phyloP scores from a whole-genome alignment of 1,284 basidiomycete genomes.

The Trichosporon asahii region DNA sequence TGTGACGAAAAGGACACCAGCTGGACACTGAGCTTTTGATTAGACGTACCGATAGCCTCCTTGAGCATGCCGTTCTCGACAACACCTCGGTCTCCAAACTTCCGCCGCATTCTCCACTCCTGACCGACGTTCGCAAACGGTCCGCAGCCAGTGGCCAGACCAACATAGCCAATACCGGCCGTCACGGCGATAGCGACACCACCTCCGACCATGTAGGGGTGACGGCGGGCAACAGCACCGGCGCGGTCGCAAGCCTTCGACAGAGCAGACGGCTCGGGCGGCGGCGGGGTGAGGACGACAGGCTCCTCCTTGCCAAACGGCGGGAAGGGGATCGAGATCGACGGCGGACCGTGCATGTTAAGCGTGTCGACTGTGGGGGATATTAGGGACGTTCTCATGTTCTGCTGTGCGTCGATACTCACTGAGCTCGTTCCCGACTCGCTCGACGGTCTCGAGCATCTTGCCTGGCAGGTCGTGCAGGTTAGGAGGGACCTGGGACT shows the following conservation, averaged over 20 bases:
- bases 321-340: slow-evolving; percentile 49
- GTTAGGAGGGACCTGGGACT: slow-evolving; percentile 46
- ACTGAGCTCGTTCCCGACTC: slow-evolving; percentile 48
- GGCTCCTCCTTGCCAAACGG: slow-evolving; percentile 42
- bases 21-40: not conserved
- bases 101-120: slow-evolving; percentile 22
- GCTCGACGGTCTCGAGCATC: slow-evolving; percentile 48
- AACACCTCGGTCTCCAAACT: slow-evolving; percentile 35
- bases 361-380: slow-evolving; percentile 46
- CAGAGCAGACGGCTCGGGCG: slow-evolving; percentile 26
- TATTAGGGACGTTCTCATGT: not conserved
- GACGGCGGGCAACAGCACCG: slow-evolving; percentile 15
- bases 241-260: slow-evolving; percentile 19
- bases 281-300: slow-evolving; percentile 36
- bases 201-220: slow-evolving; percentile 23
- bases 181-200: slow-evolving; percentile 34
- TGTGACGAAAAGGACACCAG: too few species aligned
- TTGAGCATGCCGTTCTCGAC: slow-evolving; percentile 49
- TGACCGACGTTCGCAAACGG: slow-evolving; percentile 16
- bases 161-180: slow-evolving; percentile 38
- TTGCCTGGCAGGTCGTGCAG: slow-evolving; percentile 46
- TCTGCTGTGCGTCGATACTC: slow-evolving; percentile 16
- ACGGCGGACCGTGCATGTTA: slow-evolving; percentile 46
- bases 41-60: slow-evolving; percentile 45
- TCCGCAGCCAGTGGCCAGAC: slow-evolving; percentile 19